Evolutionary conservation across 1,284 basidiomycete species (phyloP), one percentile per base, ranked within the genome.

Genomic region (Trichosporon ovoides): DNA sequence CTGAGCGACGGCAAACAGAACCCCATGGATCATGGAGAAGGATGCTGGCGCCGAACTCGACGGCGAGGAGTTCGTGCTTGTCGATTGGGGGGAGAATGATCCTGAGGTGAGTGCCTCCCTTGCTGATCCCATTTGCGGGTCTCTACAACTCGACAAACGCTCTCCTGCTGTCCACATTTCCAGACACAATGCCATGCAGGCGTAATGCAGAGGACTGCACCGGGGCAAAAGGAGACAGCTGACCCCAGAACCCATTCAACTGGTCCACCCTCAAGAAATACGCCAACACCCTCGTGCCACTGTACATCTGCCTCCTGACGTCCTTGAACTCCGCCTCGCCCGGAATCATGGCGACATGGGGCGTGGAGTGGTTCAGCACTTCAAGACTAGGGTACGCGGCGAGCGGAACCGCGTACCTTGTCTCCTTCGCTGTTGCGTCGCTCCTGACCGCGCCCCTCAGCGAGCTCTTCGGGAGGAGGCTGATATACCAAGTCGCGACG

Each of bases 371-470:
- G 28, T 74, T 68, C 49, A 57, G 58, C 22, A 63, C 67, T 1
- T 61, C 64, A 1, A 57, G 67, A 24, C 63, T 67, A 18, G 38
- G 57, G 4, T 72, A 62, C 54, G 24, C 65, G 14, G 22, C 68
- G 13, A 58, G 57, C 48, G 36, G 68, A 3, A 69, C 72, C 3
- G 34, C 68, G 6, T 63, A 63, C 28, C 58, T 75, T 49, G 28
- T 74, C n/a, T 59, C 64, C 1, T 68, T 75, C 36, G 58, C 68
- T 12, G 64, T 73, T 40, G 67, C 71, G 0, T 70, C 70, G 5
- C 57, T 77, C 37, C 59, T 67, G 1, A 60, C 73, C n/a, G 75
- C 75, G 3, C 75, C 75, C 0, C 46, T 72, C 7, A 70, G 68
- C 34, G 75, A 77, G 52, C 63, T 68, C 62, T 61, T 67, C 35